Evolutionary conservation across 192 early-diverging fungal species (phyloP).

Genomic region (Coemansia sp.): DNA sequence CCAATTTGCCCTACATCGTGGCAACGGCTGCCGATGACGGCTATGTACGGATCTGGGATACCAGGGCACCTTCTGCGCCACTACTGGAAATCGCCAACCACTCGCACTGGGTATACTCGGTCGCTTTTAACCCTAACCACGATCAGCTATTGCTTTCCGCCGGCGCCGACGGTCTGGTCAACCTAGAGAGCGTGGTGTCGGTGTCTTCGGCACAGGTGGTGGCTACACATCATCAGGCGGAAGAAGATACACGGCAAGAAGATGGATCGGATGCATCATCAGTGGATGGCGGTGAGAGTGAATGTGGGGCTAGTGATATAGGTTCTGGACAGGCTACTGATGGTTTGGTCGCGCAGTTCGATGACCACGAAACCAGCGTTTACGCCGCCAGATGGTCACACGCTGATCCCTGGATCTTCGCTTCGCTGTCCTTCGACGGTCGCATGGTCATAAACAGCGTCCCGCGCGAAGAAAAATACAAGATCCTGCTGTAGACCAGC

Average conservation of each 20-base stretch:
- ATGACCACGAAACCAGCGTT: constrained; percentile 94
- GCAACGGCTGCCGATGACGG: constrained; percentile 89
- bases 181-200: constrained; percentile 81
- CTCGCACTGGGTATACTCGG: constrained; percentile 85
- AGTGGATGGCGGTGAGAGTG: constrained; percentile 21
- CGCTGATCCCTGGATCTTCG: constrained; percentile 92
- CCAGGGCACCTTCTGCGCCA: constrained; percentile 56
- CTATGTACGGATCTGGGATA: constrained; percentile 86
- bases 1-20: constrained; percentile 80
- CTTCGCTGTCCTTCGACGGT: constrained; percentile 91
- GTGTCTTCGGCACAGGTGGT: constrained; percentile 73
- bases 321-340: constrained; percentile 57
- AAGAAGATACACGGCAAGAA: constrained; percentile 11
- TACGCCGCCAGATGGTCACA: constrained; percentile 88
- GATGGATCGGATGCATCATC: not conserved
- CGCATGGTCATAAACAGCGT: constrained; percentile 90
- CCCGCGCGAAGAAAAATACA: constrained; percentile 82
- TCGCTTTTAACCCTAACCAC: constrained; percentile 85
- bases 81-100: constrained; percentile 76
- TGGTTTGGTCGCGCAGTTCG: constrained; percentile 82
- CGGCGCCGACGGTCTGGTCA: constrained; percentile 83
- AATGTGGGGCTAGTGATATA: constrained; percentile 4
- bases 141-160: constrained; percentile 90
- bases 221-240: constrained; percentile 21
- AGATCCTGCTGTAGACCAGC: constrained; percentile 61